Conservation (phyloP, 1,284 basidiomycete species). For the Cystobasidium pallidum region DNA sequence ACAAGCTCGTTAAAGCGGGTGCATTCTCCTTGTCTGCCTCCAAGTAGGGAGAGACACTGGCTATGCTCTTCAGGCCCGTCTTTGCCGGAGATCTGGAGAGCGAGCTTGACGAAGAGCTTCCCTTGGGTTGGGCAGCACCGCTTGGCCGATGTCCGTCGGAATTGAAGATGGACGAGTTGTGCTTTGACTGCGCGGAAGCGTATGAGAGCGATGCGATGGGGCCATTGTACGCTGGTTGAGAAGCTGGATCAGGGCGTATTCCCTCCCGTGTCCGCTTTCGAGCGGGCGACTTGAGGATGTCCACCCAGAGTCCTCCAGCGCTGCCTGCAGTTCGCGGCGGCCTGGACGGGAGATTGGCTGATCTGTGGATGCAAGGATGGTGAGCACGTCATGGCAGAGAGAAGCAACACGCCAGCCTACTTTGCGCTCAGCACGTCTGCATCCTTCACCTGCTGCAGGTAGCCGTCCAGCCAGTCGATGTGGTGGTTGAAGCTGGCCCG, state of each 20-base stretch:
- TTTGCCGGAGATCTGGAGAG: conserved; percentile 14
- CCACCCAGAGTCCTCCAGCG: conserved; percentile 6
- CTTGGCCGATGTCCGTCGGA: neutral
- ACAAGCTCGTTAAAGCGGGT: neutral
- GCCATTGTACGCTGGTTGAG: neutral
- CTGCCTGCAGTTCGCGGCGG: neutral
- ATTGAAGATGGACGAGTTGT: conserved; percentile 15
- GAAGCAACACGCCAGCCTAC: neutral
- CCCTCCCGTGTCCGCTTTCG: conserved; percentile 11
- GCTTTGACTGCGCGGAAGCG: conserved; percentile 2
- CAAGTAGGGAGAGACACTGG: neutral
- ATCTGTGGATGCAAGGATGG: neutral
- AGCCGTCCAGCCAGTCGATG: conserved; percentile 32
- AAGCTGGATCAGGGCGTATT: neutral
- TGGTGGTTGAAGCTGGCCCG: conserved; percentile 7
- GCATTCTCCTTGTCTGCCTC: conserved; percentile 20
- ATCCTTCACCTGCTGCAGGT: conserved; percentile 14
- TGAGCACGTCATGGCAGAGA: neutral
- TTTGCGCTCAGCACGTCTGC: conserved; percentile 4
- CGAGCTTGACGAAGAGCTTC: conserved; percentile 8
- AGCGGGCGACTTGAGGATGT: conserved; percentile 42
- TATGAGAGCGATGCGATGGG: conserved; percentile 25
- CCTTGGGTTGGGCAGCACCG: neutral
- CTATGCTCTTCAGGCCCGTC: conserved; percentile 7
- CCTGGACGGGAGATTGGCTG: conserved; percentile 8